These are phyloP conservation scores for Symbiodinium pilosum DNA, from an alignment of 73 alveolate genomes.

Conservation along the genomic window DNA sequence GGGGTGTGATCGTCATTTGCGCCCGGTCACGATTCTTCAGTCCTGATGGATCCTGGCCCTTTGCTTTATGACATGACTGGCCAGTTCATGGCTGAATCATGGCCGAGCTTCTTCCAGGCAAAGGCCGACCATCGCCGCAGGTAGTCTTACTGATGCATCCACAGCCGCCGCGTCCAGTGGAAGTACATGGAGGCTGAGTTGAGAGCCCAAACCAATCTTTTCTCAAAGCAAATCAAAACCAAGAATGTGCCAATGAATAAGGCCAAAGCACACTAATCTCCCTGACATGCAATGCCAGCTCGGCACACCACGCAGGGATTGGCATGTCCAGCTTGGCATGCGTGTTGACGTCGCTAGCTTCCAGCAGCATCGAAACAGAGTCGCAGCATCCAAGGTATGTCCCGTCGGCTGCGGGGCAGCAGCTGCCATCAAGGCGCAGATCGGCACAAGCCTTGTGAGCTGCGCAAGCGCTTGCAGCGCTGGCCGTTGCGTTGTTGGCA, in stretches of 20 bases:
- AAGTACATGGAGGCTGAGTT: conserved; percentile 54
- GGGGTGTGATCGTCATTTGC: no score
- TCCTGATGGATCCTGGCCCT: no score
- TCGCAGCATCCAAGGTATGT: conserved; percentile 93
- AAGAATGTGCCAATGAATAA: background rate
- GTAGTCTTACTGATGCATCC: conserved; percentile 34
- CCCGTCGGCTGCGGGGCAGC: conserved; percentile 74
- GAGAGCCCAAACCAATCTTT: background rate
- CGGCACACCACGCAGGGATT: conserved; percentile 67
- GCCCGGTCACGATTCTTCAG: no score
- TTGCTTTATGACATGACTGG: no score
- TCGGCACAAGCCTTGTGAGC: conserved; percentile 16
- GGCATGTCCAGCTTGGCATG: background rate
- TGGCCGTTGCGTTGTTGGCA: no score
- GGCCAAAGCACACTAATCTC: background rate
- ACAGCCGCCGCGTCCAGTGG: conserved; percentile 70
- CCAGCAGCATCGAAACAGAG: background rate
- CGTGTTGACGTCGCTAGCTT: background rate
- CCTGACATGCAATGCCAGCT: background rate
- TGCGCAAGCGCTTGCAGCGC: background rate
- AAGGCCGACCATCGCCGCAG: conserved; percentile 59
- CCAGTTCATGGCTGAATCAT: no score
- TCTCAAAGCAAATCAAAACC: background rate
- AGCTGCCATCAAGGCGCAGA: conserved; percentile 24
- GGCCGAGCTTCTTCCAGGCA: conserved; percentile 6